These are phyloP conservation scores for Grosmannia clavigera DNA, from an alignment of 2,329 filamentous ascomycete species.

Conservation along the genomic window DNA sequence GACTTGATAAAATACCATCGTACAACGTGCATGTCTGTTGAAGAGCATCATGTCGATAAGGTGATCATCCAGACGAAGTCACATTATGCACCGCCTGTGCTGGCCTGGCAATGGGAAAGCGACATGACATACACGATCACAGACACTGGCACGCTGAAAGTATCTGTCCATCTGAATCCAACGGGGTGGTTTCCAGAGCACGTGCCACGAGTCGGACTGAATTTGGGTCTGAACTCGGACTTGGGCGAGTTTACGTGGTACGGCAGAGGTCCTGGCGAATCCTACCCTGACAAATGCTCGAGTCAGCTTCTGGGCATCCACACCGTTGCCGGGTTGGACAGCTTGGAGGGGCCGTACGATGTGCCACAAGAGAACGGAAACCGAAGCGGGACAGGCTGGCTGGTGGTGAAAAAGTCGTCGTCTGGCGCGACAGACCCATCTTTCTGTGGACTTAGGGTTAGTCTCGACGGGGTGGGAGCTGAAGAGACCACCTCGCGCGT, in stretches of 20 bases:
- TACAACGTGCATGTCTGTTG: constrained; percentile 9
- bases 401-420: constrained; percentile 17
- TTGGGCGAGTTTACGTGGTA: constrained; percentile 44
- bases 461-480: not conserved
- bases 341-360: constrained; percentile 48
- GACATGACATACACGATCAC: constrained; percentile 23
- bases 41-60: constrained; percentile 10
- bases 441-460: not conserved
- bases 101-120: constrained; percentile 45
- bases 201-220: constrained; percentile 50
- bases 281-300: constrained; percentile 49
- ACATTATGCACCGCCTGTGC: constrained; percentile 44
- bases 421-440: not conserved
- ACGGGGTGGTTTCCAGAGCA: constrained; percentile 38
- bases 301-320: constrained; percentile 41
- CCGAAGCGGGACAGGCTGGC: constrained; percentile 46
- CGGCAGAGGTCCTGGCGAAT: constrained; percentile 51
- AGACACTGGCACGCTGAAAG: constrained; percentile 27
- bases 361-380: constrained; percentile 59
- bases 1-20: constrained; percentile 30
- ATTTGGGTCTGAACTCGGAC: constrained; percentile 34
- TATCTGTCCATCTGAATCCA: constrained; percentile 31
- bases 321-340: constrained; percentile 25
- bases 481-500: not conserved
- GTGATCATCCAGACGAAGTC: constrained; percentile 30